A percentile compares a stretch with the other conserved stretches of the same genome.
Evolutionary conservation across 2,329 filamentous ascomycete species (phyloP).

Genomic region (Pseudocercospora vitis): DNA sequence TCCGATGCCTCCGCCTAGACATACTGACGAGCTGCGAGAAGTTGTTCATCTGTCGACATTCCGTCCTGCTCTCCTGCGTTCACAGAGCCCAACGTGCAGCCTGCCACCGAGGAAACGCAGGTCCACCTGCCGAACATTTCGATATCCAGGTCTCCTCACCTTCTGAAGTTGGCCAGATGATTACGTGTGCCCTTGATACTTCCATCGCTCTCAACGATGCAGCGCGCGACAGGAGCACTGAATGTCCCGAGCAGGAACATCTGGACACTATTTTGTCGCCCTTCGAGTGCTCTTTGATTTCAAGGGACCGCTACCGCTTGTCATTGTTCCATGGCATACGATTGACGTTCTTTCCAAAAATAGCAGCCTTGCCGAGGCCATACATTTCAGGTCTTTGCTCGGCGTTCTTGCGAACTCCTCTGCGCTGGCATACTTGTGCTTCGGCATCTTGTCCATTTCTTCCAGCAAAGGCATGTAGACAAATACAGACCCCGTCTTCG

Average conservation of each 20-base stretch:
- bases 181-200: conserved; percentile 27
- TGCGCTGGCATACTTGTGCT: conserved; percentile 49
- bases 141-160: conserved; percentile 52
- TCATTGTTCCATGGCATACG: conserved; percentile 51
- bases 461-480: conserved; percentile 61
- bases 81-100: conserved; percentile 58
- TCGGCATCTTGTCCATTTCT: conserved; percentile 60
- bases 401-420: conserved; percentile 51
- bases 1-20: conserved; percentile 36
- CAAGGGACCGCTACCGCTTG: conserved; percentile 37
- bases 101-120: conserved; percentile 41
- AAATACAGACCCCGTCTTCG: too few relatives aligned
- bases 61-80: conserved; percentile 44
- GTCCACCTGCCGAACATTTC: conserved; percentile 44
- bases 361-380: conserved; percentile 42
- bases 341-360: conserved; percentile 51
- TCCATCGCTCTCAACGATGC: conserved; percentile 42
- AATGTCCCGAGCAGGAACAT: conserved; percentile 41
- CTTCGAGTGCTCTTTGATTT: conserved; percentile 35
- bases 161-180: conserved; percentile 48
- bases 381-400: conserved; percentile 49
- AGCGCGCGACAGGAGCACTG: conserved; percentile 48
- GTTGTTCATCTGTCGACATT: conserved; percentile 32
- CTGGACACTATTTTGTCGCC: conserved; percentile 33
- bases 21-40: conserved; percentile 27